Percentiles rank a stretch among this genome's conserved stretches.
phyloP scores from a whole-genome alignment of 176 grass and related monocot genomes.

The Oryza punctata region DNA sequence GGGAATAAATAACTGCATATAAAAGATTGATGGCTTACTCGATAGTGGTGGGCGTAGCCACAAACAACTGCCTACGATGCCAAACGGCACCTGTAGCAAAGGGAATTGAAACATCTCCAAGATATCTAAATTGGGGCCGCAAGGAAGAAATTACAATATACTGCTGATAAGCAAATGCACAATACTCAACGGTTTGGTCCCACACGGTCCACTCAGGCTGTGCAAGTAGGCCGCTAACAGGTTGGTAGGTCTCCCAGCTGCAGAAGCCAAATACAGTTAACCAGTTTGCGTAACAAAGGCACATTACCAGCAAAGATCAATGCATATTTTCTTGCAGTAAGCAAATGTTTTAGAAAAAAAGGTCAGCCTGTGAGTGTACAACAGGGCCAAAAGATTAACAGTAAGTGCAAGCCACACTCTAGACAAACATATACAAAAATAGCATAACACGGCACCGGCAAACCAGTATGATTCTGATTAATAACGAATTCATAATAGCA shows the following conservation, averaged over 20 bases:
- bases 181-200: slow-evolving; percentile 98
- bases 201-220: slow-evolving; percentile 97
- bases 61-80: slow-evolving; percentile 97
- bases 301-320: slow-evolving; percentile 19
- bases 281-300: slow-evolving; percentile 11
- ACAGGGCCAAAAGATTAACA: neutral
- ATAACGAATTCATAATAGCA: neutral
- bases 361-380: neutral
- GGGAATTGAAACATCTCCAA: slow-evolving; percentile 97
- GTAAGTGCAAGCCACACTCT: neutral
- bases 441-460: neutral
- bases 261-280: slow-evolving; percentile 42
- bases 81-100: slow-evolving; percentile 95
- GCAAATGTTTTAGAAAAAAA: neutral
- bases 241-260: slow-evolving; percentile 99
- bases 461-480: neutral
- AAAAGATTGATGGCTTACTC: slow-evolving; percentile 74
- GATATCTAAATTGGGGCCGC: slow-evolving; percentile 92
- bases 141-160: slow-evolving; percentile 96
- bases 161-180: slow-evolving; percentile 97
- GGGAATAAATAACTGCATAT: slow-evolving; percentile 7
- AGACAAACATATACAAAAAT: neutral
- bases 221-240: slow-evolving; percentile 83
- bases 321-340: neutral
- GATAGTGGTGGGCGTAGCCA: slow-evolving; percentile 96